A percentile compares a stretch with the other conserved stretches of the same genome.
These are phyloP conservation scores for Senecio squalidus DNA, from an alignment of 140 eudicot species.

Conservation along the genomic window DNA sequence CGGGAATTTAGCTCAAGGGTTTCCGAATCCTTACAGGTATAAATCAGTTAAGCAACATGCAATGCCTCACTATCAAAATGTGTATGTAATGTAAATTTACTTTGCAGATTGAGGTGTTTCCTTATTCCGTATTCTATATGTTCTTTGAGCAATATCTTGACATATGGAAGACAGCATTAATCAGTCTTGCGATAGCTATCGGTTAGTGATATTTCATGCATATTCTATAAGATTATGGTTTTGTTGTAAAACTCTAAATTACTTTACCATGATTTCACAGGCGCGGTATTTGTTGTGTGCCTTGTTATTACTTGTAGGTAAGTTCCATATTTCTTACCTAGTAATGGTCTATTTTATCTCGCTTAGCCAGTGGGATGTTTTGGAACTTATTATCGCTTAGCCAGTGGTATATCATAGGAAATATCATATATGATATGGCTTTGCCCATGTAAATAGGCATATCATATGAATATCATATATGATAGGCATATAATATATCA, in stretches of 20 bases:
- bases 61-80: not conserved
- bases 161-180: slow-evolving; percentile 94
- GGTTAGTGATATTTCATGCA: slow-evolving; percentile 44
- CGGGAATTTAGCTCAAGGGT: slow-evolving; percentile 76
- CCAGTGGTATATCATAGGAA: too few species aligned
- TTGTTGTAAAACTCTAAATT: not conserved
- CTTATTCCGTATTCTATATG: slow-evolving; percentile 90
- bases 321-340: slow-evolving; percentile 16
- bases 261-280: slow-evolving; percentile 38
- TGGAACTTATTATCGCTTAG: too few species aligned
- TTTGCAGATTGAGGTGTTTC: slow-evolving; percentile 85
- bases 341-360: not conserved
- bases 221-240: not conserved
- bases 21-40: slow-evolving; percentile 72
- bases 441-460: too few species aligned
- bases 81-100: not conserved
- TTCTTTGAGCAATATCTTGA: slow-evolving; percentile 96
- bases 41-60: not conserved
- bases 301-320: slow-evolving; percentile 84
- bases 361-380: not conserved
- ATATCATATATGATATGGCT: too few species aligned
- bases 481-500: too few species aligned
- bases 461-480: too few species aligned
- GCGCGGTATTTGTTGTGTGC: slow-evolving; percentile 90
- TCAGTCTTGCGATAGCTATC: slow-evolving; percentile 80